Evolutionary conservation across 2,329 filamentous ascomycete genomes (phyloP).

Genomic region (Dryadomyces quercivorus): DNA sequence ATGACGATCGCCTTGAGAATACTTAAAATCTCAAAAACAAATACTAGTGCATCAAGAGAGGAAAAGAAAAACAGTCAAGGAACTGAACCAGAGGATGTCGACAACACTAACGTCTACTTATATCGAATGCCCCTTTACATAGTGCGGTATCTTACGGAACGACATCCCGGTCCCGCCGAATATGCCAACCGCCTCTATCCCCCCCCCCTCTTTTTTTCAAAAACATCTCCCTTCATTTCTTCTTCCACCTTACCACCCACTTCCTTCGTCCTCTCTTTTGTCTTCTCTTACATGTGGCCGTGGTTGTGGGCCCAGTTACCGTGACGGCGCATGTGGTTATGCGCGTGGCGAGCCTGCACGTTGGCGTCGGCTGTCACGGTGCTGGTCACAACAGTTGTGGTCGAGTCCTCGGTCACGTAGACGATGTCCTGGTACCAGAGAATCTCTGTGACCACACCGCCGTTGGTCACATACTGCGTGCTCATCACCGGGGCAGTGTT

Average conservation of each 20-base stretch:
- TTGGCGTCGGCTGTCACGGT: slow-evolving; percentile 15
- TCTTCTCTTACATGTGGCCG: neutral
- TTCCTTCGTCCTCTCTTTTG: neutral
- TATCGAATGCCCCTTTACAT: no score
- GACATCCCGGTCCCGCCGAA: neutral
- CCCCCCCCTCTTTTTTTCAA: no score
- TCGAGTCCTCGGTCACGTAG: slow-evolving; percentile 31
- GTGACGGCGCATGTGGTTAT: slow-evolving; percentile 26
- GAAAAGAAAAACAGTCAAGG: no score
- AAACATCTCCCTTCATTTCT: no score
- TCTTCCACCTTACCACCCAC: no score
- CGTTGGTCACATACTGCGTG: slow-evolving; percentile 40
- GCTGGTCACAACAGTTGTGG: slow-evolving; percentile 26
- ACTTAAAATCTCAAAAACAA: no score
- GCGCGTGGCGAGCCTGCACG: slow-evolving; percentile 19
- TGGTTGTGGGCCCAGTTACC: slow-evolving; percentile 1
- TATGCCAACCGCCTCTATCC: neutral
- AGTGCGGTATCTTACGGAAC: neutral
- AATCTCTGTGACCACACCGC: slow-evolving; percentile 40
- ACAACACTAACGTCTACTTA: no score
- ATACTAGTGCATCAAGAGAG: no score
- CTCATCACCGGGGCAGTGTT: slow-evolving; percentile 24
- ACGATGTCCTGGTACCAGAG: slow-evolving; percentile 43
- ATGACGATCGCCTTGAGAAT: no score
- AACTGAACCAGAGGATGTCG: no score